These are phyloP conservation scores for Heteromeles arbutifolia DNA, from an alignment of 306 rosid genomes.

Conservation along the genomic window DNA sequence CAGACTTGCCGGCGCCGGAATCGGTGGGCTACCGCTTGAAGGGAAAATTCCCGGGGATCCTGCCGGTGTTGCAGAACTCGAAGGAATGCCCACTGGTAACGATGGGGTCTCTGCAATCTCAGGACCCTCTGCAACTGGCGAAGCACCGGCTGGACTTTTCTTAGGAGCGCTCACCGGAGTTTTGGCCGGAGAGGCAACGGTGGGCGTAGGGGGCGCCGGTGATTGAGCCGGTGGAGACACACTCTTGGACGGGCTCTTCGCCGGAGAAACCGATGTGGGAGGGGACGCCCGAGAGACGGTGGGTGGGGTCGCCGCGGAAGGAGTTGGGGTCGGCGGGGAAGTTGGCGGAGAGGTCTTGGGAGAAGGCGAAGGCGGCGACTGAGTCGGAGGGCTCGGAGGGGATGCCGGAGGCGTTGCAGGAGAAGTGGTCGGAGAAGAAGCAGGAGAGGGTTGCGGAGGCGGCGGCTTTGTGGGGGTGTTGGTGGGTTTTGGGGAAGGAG, in stretches of 20 bases:
- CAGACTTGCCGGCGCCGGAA: slow-evolving; percentile 36
- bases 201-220: slow-evolving; percentile 34
- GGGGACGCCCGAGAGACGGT: slow-evolving; percentile 12
- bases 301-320: slow-evolving; percentile 41
- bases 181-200: slow-evolving; percentile 15
- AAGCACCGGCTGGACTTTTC: slow-evolving; percentile 13
- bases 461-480: slow-evolving; percentile 1
- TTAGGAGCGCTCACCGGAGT: slow-evolving; percentile 33
- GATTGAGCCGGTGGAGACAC: slow-evolving; percentile 36
- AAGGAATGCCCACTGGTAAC: slow-evolving; percentile 33
- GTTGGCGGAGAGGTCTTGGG: slow-evolving; percentile 40
- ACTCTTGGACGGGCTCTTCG: slow-evolving; percentile 38
- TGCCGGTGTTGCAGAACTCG: slow-evolving; percentile 45
- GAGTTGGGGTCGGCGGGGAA: slow-evolving; percentile 7
- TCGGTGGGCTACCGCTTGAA: slow-evolving; percentile 40
- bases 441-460: slow-evolving; percentile 15
- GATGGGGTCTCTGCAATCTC: slow-evolving; percentile 37
- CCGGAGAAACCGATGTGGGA: slow-evolving; percentile 31
- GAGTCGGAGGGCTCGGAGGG: background rate
- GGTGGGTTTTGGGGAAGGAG: slow-evolving; percentile 54
- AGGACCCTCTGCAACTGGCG: slow-evolving; percentile 44
- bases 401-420: slow-evolving; percentile 13
- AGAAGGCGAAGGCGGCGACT: slow-evolving; percentile 41
- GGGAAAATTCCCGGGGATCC: slow-evolving; percentile 51
- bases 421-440: slow-evolving; percentile 12